Evolutionary conservation across 352 stramenopile genomes (phyloP).

Genomic region (Pilasporangium apinafurcum): DNA sequence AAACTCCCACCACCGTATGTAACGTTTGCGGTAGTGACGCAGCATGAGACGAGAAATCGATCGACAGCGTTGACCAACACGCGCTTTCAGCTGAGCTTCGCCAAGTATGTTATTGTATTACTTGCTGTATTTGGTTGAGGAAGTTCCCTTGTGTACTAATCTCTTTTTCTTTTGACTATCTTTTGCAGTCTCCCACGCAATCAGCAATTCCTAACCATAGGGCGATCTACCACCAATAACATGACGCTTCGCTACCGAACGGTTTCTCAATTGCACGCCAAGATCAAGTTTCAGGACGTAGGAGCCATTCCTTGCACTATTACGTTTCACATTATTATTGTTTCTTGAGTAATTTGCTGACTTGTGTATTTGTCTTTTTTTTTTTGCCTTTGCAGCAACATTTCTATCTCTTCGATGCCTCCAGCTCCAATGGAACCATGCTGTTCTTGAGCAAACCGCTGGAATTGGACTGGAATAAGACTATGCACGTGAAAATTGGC

Average conservation of each 20-base stretch:
- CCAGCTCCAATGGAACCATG: constrained; percentile 84
- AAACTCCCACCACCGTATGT: constrained; percentile 86
- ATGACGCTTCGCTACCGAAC: constrained; percentile 83
- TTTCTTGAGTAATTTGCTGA: background rate
- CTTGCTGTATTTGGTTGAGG: background rate
- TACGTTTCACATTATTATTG: background rate
- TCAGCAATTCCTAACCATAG: constrained; percentile 71
- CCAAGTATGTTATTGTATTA: constrained; percentile 49
- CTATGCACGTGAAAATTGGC: constrained; percentile 78
- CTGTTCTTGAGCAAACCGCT: constrained; percentile 75
- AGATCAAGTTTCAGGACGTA: constrained; percentile 79
- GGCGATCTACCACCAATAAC: constrained; percentile 77
- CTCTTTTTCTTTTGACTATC: constrained; percentile 1
- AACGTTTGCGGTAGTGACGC: constrained; percentile 88
- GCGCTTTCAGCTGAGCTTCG: constrained; percentile 90
- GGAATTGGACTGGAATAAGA: constrained; percentile 80
- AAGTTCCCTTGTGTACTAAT: background rate
- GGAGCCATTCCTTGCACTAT: constrained; percentile 8
- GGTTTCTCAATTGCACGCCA: constrained; percentile 80
- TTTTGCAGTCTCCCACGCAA: constrained; percentile 45
- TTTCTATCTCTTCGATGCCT: constrained; percentile 69
- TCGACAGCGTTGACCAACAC: constrained; percentile 87
- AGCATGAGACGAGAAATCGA: constrained; percentile 81
- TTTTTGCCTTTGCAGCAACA: constrained; percentile 36
- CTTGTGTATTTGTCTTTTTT: background rate